phyloP scores from a whole-genome alignment of 2,329 filamentous ascomycete species.

The Cryphonectria parasitica region DNA sequence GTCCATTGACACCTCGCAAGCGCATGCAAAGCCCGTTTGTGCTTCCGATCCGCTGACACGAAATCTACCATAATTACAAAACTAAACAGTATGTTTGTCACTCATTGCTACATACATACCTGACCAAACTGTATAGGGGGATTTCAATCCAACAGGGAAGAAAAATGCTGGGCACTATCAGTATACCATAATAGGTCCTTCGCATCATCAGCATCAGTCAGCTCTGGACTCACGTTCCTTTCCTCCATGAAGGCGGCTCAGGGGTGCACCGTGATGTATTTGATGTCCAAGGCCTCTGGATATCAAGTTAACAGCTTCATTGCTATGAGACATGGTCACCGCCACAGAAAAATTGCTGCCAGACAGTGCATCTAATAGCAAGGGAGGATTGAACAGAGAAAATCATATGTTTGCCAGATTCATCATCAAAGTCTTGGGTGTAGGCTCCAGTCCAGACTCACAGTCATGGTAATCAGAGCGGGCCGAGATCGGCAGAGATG shows the following conservation, averaged over 20 bases:
- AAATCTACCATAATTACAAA: neutral
- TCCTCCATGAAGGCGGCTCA: too few relatives aligned
- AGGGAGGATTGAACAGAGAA: neutral
- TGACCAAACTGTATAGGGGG: too few relatives aligned
- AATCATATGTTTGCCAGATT: neutral
- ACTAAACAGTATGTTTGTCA: conserved; percentile 6
- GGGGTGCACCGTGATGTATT: neutral
- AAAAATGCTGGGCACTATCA: too few relatives aligned
- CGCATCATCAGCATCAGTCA: neutral
- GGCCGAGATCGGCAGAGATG: conserved; percentile 5
- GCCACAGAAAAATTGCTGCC: neutral
- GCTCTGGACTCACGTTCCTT: neutral
- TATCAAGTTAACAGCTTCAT: neutral
- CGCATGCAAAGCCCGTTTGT: neutral
- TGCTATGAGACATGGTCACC: neutral
- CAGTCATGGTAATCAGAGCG: neutral
- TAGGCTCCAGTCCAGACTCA: neutral
- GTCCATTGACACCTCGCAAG: neutral
- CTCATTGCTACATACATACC: too few relatives aligned
- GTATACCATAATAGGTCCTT: too few relatives aligned
- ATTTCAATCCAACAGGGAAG: too few relatives aligned
- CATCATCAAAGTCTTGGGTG: neutral
- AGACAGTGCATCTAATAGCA: neutral
- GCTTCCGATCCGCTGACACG: neutral
- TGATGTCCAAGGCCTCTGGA: neutral